Base-by-base conservation (phyloP, 441 rosid genomes). In the Mallotus repandus region DNA sequence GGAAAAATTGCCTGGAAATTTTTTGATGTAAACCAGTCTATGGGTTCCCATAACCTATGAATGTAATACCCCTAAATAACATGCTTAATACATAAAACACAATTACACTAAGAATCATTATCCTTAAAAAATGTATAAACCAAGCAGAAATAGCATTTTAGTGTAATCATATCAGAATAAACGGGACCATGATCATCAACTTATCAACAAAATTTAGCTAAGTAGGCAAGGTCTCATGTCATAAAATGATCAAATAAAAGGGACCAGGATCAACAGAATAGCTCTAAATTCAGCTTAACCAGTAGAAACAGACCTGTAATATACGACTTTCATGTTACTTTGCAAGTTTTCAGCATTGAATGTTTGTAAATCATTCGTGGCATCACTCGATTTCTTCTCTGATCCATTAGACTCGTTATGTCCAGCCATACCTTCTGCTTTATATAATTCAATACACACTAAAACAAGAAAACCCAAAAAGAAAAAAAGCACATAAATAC, bases 291-390 rank as follows among this genome's bases (percentile, higher is more conserved):
- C 46, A 9, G 19, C 7, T 29, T n/a, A 35, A 38, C 48, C 43
- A 48, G 52, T 43, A 4, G 65, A 79, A 84, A 77, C 82, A 57
- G 64, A 93, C 98, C 99, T 91, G 94, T 93, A 93, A 72, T 90
- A 91, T 60, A 91, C 85, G 35, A 91, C 83, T 89, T 91, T 96
- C 91, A 89, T 84, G 86, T 96, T 96, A 76, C 84, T 93, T 76
- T 90, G 99, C 78, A 93, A 64, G 84, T 91, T 89, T 86, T 93
- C 98, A 6, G 82, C 87, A 63, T 79, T 90, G 71, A 87, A 89
- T 67, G 82, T 90, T 38, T 87, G 93, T 62, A 93, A 77, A 74
- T 91, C 94, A 79, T 74, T 82, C 58, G 81, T 62, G 48, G 74
- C 78, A 15, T 89, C 96, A 64, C 83, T 86, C 48, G 90, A 82